phyloP scores from a whole-genome alignment of 2,329 filamentous ascomycete genomes.

The Fusarium sp. region DNA sequence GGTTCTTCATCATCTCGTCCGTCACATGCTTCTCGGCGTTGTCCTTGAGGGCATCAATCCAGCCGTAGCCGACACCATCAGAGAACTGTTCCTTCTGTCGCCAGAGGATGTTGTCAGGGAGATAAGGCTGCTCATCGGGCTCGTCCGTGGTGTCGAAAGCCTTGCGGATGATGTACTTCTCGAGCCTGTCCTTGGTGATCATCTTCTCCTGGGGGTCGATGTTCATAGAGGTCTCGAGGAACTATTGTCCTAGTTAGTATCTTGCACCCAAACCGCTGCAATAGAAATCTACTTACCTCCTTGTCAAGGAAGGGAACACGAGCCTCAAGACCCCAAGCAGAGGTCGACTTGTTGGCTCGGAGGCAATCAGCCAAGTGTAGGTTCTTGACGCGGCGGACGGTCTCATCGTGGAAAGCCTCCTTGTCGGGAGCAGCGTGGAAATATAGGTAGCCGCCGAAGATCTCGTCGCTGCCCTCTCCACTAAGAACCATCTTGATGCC shows the following conservation, averaged over 20 bases:
- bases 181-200: slow-evolving; percentile 88
- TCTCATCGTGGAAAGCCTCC: slow-evolving; percentile 95
- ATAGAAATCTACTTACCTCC: slow-evolving; percentile 62
- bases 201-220: slow-evolving; percentile 96
- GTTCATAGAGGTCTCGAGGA: slow-evolving; percentile 92
- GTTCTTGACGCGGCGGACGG: slow-evolving; percentile 94
- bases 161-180: slow-evolving; percentile 98
- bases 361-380: slow-evolving; percentile 96
- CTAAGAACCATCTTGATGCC: slow-evolving; percentile 99
- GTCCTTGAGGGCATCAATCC: slow-evolving; percentile 98
- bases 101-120: slow-evolving; percentile 97
- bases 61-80: slow-evolving; percentile 97
- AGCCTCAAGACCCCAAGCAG: slow-evolving; percentile 97
- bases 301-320: slow-evolving; percentile 98
- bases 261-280: neutral
- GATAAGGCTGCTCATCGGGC: slow-evolving; percentile 82
- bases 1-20: slow-evolving; percentile 98
- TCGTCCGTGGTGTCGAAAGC: slow-evolving; percentile 95
- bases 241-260: slow-evolving; percentile 59
- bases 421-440: slow-evolving; percentile 95
- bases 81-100: slow-evolving; percentile 99
- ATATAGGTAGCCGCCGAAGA: slow-evolving; percentile 98
- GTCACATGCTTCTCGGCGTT: slow-evolving; percentile 89
- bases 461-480: slow-evolving; percentile 97
- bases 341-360: slow-evolving; percentile 98